A percentile compares a stretch with the other conserved stretches of the same genome.
These are phyloP conservation scores for Plantago lanceolata DNA, from an alignment of 305 asterid species.

Conservation along the genomic window DNA sequence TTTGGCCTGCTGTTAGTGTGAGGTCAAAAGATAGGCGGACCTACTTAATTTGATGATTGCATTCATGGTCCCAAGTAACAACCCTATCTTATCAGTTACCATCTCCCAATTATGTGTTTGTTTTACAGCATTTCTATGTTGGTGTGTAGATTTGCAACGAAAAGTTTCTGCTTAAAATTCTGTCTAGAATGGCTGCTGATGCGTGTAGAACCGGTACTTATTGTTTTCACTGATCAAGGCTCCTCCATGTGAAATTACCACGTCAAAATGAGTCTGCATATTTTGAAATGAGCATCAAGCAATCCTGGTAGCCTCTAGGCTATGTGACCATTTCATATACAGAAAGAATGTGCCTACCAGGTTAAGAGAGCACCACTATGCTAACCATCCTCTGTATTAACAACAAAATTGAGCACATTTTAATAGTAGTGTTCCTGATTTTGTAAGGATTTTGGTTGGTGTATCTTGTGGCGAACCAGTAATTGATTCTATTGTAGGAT, in stretches of 20 bases:
- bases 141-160: neutral
- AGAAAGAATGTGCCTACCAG: neutral
- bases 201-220: neutral
- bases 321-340: neutral
- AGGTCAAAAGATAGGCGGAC: constrained; percentile 9
- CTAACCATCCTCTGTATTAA: neutral
- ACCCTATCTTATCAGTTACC: constrained; percentile 1
- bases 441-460: neutral
- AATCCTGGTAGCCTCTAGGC: neutral
- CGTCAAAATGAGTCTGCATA: neutral
- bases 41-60: constrained; percentile 1
- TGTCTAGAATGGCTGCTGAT: neutral
- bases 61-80: neutral
- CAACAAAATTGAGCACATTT: constrained; percentile 3
- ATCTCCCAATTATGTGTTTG: neutral
- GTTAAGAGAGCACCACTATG: neutral
- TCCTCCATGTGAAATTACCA: neutral
- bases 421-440: neutral
- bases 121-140: constrained; percentile 2
- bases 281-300: neutral
- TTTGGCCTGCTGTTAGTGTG: constrained; percentile 2
- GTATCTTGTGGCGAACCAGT: neutral
- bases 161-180: neutral
- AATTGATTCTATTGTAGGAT: neutral
- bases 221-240: neutral